These are phyloP conservation scores for Lichtheimia ornata DNA, from an alignment of 371 early-diverging fungal genomes.

Conservation along the genomic window DNA sequence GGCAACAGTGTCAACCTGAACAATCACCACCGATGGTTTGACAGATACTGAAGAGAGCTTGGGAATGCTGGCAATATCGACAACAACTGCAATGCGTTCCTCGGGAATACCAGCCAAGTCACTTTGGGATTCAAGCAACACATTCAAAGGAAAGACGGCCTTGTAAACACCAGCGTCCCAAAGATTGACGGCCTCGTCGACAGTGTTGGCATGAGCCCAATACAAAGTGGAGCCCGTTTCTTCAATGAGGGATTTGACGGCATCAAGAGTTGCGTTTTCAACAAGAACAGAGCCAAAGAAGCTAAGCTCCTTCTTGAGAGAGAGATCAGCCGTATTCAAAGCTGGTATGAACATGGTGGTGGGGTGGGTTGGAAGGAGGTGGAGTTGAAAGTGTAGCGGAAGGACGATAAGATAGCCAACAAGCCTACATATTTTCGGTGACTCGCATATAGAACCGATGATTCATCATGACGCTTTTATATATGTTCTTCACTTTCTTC, in stretches of 20 bases:
- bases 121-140: constrained; percentile 22
- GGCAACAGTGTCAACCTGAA: neutral
- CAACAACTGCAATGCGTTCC: constrained; percentile 47
- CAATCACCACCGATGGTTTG: constrained; percentile 6
- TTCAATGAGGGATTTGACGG: constrained; percentile 37
- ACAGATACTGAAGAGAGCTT: neutral
- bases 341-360: constrained; percentile 55
- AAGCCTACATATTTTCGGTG: neutral
- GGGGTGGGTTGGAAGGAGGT: neutral
- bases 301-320: constrained; percentile 29
- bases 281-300: constrained; percentile 36
- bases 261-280: constrained; percentile 38
- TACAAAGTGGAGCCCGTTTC: constrained; percentile 51
- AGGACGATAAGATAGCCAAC: neutral
- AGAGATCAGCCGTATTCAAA: constrained; percentile 36
- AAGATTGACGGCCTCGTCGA: constrained; percentile 54
- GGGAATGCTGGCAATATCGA: constrained; percentile 2
- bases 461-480: no score
- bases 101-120: constrained; percentile 35
- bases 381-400: no score
- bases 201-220: constrained; percentile 51
- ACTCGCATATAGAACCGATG: no score
- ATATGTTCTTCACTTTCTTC: no score
- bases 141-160: constrained; percentile 49
- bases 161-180: constrained; percentile 67